phyloP scores from a whole-genome alignment of 1,139 yeast species.

The Protomyces inundatus region DNA sequence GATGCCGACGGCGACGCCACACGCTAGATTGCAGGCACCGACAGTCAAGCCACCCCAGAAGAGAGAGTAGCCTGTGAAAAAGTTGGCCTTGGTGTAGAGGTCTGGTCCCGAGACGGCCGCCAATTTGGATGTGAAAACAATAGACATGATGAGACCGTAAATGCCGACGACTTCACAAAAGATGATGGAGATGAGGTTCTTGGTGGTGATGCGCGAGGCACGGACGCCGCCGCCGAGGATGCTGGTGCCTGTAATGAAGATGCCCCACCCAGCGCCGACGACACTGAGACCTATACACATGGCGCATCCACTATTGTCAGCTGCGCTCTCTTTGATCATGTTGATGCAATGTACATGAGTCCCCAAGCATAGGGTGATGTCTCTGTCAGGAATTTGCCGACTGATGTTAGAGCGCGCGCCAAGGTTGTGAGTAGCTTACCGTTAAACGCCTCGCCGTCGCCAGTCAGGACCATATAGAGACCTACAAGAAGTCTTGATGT shows the following conservation, averaged over 20 bases:
- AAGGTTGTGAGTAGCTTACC: neutral
- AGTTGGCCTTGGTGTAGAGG: conserved; percentile 71
- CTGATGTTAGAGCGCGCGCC: neutral
- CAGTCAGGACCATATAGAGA: conserved; percentile 22
- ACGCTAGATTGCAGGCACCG: conserved; percentile 84
- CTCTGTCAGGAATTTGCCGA: conserved; percentile 72
- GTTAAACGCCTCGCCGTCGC: conserved; percentile 20
- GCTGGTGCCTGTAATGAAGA: conserved; percentile 89
- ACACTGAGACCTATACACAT: conserved; percentile 90
- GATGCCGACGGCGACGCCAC: conserved; percentile 96
- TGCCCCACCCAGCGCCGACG: conserved; percentile 89
- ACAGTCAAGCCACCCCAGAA: conserved; percentile 99
- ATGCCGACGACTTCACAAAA: conserved; percentile 99
- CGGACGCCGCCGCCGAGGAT: conserved; percentile 97
- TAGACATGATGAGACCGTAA: conserved; percentile 95
- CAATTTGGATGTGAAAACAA: conserved; percentile 88
- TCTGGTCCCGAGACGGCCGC: conserved; percentile 60
- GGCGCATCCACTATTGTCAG: conserved; percentile 57
- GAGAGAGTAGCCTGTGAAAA: conserved; percentile 84
- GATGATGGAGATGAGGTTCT: conserved; percentile 87
- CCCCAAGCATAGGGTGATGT: conserved; percentile 99
- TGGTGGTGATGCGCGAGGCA: conserved; percentile 95
- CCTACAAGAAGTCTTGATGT: conserved; percentile 13
- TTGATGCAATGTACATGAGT: conserved; percentile 41
- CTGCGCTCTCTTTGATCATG: neutral